A percentile compares a stretch with the other conserved stretches of the same genome.
Conservation (phyloP, 495 filamentous ascomycete genomes). For the Penicillium maclennaniae region DNA sequence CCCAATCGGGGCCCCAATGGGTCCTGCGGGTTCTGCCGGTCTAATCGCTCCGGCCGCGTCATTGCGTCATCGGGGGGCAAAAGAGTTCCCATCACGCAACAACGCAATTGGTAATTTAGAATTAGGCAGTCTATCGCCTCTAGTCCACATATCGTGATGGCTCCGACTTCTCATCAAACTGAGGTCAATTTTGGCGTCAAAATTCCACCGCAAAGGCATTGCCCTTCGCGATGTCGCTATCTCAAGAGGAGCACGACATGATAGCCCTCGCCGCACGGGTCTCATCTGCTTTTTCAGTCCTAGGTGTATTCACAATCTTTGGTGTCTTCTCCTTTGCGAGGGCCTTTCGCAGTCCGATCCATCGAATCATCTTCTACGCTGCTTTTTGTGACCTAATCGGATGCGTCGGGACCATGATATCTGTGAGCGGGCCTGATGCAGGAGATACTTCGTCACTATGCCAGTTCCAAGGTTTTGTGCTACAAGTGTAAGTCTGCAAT, state of each 20-base stretch:
- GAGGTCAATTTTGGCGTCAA: too few species aligned
- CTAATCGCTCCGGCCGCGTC: too few species aligned
- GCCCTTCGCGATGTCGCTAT: slow-evolving; percentile 25
- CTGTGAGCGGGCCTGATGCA: slow-evolving; percentile 34
- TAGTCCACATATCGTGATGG: too few species aligned
- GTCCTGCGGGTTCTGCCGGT: too few species aligned
- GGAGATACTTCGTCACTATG: slow-evolving; percentile 39
- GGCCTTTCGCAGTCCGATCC: slow-evolving; percentile 45
- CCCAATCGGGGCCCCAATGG: too few species aligned
- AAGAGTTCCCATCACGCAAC: too few species aligned
- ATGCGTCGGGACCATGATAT: slow-evolving; percentile 45
- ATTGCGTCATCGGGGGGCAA: too few species aligned
- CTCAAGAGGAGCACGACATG: slow-evolving; percentile 24
- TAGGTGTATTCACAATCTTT: slow-evolving; percentile 41
- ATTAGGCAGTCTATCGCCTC: too few species aligned
- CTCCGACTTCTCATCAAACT: too few species aligned
- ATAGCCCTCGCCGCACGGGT: slow-evolving; percentile 35
- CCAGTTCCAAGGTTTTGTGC: slow-evolving; percentile 46
- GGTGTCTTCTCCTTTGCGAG: slow-evolving; percentile 32
- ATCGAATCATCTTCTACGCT: slow-evolving; percentile 47
- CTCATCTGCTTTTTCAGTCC: slow-evolving; percentile 34
- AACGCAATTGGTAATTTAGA: too few species aligned
- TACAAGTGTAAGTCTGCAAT: slow-evolving; percentile 38
- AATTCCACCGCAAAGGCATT: slow-evolving; percentile 12
- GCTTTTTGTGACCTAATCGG: slow-evolving; percentile 45